phyloP scores from a whole-genome alignment of 768 basidiomycete species.

The Hortiboletus flavorubellus region DNA sequence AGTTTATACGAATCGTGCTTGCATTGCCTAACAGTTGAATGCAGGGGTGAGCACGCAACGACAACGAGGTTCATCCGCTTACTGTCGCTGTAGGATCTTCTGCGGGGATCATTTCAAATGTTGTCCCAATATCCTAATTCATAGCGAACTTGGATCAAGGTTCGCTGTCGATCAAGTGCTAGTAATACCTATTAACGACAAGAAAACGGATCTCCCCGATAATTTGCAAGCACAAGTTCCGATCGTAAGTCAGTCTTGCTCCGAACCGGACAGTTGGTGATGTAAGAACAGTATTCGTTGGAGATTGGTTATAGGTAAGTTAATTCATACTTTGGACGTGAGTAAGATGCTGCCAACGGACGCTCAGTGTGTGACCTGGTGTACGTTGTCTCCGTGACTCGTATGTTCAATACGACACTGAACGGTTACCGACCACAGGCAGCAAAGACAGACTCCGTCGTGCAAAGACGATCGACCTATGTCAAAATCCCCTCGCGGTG shows the following conservation, averaged over 20 bases:
- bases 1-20: neutral
- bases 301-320: slow-evolving; percentile 95
- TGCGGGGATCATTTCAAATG: slow-evolving; percentile 88
- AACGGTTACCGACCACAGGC: slow-evolving; percentile 38
- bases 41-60: slow-evolving; percentile 41
- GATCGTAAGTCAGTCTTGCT: slow-evolving; percentile 64
- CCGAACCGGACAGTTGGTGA: neutral
- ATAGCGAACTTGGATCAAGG: slow-evolving; percentile 94
- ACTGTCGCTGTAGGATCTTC: slow-evolving; percentile 57
- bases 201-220: slow-evolving; percentile 80
- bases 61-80: neutral
- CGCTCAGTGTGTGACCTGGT: slow-evolving; percentile 94
- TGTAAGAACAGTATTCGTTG: slow-evolving; percentile 73
- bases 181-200: neutral
- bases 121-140: slow-evolving; percentile 94
- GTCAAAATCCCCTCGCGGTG: slow-evolving; percentile 94
- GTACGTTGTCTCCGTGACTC: slow-evolving; percentile 41
- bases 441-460: slow-evolving; percentile 79
- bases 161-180: slow-evolving; percentile 20
- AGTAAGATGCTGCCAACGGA: slow-evolving; percentile 2
- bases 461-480: slow-evolving; percentile 91
- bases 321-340: neutral
- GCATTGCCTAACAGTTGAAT: neutral
- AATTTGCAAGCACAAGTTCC: slow-evolving; percentile 90
- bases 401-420: neutral